phyloP scores from a whole-genome alignment of 345 rosid genomes.

The Geranium rotundifolium region DNA sequence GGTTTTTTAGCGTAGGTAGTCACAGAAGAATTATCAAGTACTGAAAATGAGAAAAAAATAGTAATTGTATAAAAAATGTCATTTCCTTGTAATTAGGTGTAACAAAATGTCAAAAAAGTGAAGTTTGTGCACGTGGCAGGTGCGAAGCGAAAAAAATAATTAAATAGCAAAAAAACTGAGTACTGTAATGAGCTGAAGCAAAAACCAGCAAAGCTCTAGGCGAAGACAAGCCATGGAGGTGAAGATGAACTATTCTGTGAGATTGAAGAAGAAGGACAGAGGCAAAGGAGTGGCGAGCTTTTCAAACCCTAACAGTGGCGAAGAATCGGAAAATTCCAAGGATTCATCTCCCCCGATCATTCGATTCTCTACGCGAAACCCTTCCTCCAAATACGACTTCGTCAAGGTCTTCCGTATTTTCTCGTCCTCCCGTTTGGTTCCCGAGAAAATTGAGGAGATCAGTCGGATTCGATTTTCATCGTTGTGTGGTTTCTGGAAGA shows the following conservation, averaged over 20 bases:
- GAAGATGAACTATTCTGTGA: neutral
- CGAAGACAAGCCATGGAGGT: neutral
- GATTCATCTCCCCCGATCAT: constrained; percentile 12
- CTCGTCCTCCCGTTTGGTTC: neutral
- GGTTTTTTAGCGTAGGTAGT: no score
- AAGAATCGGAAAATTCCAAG: constrained; percentile 13
- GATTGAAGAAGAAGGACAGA: neutral
- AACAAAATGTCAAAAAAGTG: no score
- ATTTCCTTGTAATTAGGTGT: no score
- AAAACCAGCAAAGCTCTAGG: neutral
- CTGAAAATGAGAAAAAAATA: no score
- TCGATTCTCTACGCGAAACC: constrained; percentile 14
- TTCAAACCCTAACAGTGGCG: constrained; percentile 18
- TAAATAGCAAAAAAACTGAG: no score
- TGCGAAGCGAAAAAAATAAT: no score
- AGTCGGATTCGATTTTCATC: neutral
- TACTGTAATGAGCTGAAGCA: no score
- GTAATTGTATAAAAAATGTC: no score
- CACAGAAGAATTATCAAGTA: no score
- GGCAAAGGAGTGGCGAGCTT: neutral
- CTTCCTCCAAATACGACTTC: constrained; percentile 21
- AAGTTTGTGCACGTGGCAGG: no score
- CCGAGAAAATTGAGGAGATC: neutral
- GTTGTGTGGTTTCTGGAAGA: neutral
- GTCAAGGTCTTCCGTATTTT: constrained; percentile 12